Conservation (phyloP, 2,329 filamentous ascomycete genomes). For the Colletotrichum sp. region DNA sequence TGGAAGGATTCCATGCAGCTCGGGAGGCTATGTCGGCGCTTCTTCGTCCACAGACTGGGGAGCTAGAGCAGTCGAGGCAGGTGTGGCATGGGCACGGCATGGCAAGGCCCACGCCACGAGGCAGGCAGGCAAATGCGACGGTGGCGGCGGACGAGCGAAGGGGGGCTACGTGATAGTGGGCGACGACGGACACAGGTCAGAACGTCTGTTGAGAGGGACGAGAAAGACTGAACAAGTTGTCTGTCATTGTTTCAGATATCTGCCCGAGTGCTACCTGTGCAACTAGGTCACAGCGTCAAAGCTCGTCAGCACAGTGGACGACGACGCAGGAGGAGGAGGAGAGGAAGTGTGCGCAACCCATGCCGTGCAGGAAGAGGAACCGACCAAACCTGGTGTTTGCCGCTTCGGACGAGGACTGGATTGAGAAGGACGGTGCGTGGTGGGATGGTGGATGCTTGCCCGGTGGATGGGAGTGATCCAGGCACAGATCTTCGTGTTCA, state of each 20-base stretch:
- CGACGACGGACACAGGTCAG: neutral
- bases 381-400: conserved; percentile 8
- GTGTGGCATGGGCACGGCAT: neutral
- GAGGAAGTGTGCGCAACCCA: neutral
- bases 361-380: conserved; percentile 10
- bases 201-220: conserved; percentile 4
- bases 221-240: conserved; percentile 15
- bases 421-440: conserved; percentile 16
- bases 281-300: conserved; percentile 11
- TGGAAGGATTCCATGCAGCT: conserved; percentile 20
- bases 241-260: conserved; percentile 24
- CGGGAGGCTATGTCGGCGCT: conserved; percentile 21
- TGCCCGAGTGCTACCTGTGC: conserved; percentile 15
- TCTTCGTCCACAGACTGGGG: conserved; percentile 3
- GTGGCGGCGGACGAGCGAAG: neutral
- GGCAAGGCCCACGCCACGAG: conserved; percentile 3
- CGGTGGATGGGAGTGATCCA: conserved; percentile 1
- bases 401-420: conserved; percentile 14
- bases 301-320: neutral
- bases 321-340: neutral
- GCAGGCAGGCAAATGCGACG: conserved; percentile 1
- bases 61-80: conserved; percentile 13
- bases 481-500: conserved; percentile 12
- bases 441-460: neutral
- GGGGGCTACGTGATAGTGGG: neutral